phyloP scores from a whole-genome alignment of 2,329 filamentous ascomycete species.

The Calonectria pseudoreteaudii region DNA sequence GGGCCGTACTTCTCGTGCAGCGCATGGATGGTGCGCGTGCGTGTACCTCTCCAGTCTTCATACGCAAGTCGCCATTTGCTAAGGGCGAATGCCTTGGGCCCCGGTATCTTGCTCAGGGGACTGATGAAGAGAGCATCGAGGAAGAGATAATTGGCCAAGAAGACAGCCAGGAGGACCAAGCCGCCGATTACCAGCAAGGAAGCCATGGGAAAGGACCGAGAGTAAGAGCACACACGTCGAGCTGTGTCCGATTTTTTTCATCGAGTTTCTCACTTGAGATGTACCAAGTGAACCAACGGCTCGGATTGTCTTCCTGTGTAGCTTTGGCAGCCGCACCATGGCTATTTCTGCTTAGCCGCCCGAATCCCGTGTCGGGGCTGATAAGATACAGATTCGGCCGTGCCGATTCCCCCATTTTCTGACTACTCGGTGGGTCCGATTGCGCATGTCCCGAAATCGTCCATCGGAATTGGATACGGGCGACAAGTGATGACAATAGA shows the following conservation, averaged over 20 bases:
- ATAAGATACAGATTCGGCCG: background rate
- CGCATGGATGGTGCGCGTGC: conserved; percentile 54
- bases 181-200: background rate
- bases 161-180: background rate
- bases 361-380: background rate
- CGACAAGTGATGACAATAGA: no score
- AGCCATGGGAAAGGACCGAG: background rate
- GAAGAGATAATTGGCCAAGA: background rate
- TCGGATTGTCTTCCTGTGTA: background rate
- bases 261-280: background rate
- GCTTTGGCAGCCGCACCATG: background rate
- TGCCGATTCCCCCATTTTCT: background rate
- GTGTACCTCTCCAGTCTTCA: conserved; percentile 56
- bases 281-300: background rate
- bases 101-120: conserved; percentile 46
- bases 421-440: background rate
- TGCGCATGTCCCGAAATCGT: background rate
- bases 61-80: conserved; percentile 59
- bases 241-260: background rate
- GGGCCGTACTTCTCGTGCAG: conserved; percentile 60
- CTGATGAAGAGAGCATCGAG: conserved; percentile 33
- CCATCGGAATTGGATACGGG: background rate
- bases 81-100: conserved; percentile 53
- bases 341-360: background rate
- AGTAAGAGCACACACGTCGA: background rate